phyloP scores from a whole-genome alignment of 495 filamentous ascomycete genomes.

The Daldinia loculata region DNA sequence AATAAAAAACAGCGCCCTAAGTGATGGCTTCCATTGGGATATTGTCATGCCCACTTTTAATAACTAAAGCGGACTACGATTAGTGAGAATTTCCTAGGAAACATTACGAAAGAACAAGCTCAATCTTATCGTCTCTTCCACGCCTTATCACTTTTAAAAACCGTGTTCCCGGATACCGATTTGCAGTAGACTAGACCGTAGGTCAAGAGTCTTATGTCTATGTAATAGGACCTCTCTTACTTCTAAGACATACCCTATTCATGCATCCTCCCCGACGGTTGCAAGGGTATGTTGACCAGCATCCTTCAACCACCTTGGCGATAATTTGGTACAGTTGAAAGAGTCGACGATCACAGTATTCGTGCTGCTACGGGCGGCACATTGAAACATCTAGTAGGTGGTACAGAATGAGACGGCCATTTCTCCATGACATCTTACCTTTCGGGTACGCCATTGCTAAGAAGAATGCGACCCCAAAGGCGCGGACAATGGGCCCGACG shows the following conservation, averaged over 20 bases:
- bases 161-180: not conserved
- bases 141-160: not conserved
- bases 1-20: conserved; percentile 33
- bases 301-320: not conserved
- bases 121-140: not conserved
- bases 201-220: not conserved
- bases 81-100: not conserved
- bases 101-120: not conserved
- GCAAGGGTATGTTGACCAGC: not conserved
- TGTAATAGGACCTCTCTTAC: not conserved
- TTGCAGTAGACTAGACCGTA: not conserved
- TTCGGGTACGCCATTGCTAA: not conserved
- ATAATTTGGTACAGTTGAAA: not conserved
- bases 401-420: not conserved
- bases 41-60: not conserved
- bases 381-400: not conserved
- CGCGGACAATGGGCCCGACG: not conserved
- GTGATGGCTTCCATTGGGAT: conserved; percentile 14
- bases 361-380: no score
- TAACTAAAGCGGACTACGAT: not conserved
- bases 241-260: not conserved
- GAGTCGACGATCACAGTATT: not conserved
- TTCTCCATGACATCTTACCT: not conserved
- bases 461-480: not conserved
- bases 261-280: not conserved